These are phyloP conservation scores for Bullera alba DNA, from an alignment of 768 basidiomycete species.

Conservation along the genomic window DNA sequence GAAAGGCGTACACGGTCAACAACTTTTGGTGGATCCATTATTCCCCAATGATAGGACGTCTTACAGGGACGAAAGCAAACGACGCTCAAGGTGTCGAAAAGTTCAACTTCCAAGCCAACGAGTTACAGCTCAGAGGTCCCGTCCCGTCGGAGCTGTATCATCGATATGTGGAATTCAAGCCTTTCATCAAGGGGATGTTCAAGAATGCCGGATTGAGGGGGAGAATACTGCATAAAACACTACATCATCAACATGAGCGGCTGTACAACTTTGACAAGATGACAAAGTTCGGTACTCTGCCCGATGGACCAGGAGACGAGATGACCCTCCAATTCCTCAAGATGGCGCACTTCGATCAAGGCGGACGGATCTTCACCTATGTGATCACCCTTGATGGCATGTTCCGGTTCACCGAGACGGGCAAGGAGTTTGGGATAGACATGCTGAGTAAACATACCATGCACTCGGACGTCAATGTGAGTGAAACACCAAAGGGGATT, in stretches of 20 bases:
- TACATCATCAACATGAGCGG: constrained; percentile 49
- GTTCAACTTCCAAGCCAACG: constrained; percentile 49
- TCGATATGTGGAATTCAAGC: constrained; percentile 48
- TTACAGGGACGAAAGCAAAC: constrained; percentile 40
- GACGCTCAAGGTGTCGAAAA: constrained; percentile 28
- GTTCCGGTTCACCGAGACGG: constrained; percentile 77
- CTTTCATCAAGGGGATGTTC: constrained; percentile 51
- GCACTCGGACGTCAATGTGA: constrained; percentile 57
- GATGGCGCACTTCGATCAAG: constrained; percentile 49
- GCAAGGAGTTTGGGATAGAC: constrained; percentile 78
- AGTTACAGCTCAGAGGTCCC: constrained; percentile 51
- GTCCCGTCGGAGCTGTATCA: constrained; percentile 47
- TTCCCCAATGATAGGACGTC: constrained; percentile 49
- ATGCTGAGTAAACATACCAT: constrained; percentile 81
- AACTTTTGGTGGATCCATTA: constrained; percentile 48
- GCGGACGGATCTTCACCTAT: constrained; percentile 65
- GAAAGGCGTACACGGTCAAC: constrained; percentile 49
- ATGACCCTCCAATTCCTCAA: constrained; percentile 47
- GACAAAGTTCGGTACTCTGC: constrained; percentile 46
- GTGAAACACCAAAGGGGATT: not conserved
- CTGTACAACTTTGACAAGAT: constrained; percentile 48
- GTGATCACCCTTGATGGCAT: constrained; percentile 68
- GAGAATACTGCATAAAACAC: constrained; percentile 46
- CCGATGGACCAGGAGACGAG: constrained; percentile 19
- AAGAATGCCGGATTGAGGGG: constrained; percentile 47